Evolutionary conservation across 1,139 yeast species (phyloP), one percentile per base, ranked within the genome.

Genomic region (Debaryomycetaceae sp.): DNA sequence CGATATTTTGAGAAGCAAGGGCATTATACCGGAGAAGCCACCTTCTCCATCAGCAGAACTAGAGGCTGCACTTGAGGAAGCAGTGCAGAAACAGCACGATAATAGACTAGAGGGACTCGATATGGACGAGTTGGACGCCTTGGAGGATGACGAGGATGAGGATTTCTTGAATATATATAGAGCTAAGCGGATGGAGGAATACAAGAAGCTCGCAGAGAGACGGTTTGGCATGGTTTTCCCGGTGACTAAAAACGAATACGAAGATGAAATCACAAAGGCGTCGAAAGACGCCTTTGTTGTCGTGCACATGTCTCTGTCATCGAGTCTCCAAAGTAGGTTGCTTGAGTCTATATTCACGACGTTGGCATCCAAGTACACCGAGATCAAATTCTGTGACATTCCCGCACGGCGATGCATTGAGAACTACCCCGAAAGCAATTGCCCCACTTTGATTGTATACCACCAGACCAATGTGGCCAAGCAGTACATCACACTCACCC

Each of bases 341-440:
- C 68, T 90, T 41, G 68, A 82, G 0, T 76, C 81, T 1, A 59
- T 87, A 27, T 73, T 86, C 49, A 62, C 62, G 6, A 62, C 66
- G 31, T 57, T 81, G 37, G 87, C 95, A 0, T 50, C 58, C 1
- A 83, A 78, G 53, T 86, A 76, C 55, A 80, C 82, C n/a, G 97
- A 93, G 56, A 67, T 93, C 56, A 93, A 93, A 65, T 85, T 93
- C 59, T 93, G 91, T 38, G 97, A 93, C 54, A 93, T 93, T 42
- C 86, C 88, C 11, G 97, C 88, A 20, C 76, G 81, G 49, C 81
- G 97, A 63, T 95, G 97, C 47, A 87, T 91, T 51, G 98, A 91
- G 57, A 83, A 85, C 59, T 93, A 91, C 62, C 97, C 98, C 0
- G 91, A 88, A 30, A 64, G 78, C 36, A 91, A 88, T 65, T 87